Conservation (phyloP, 257 asterid species). For the Apocynum venetum region DNA sequence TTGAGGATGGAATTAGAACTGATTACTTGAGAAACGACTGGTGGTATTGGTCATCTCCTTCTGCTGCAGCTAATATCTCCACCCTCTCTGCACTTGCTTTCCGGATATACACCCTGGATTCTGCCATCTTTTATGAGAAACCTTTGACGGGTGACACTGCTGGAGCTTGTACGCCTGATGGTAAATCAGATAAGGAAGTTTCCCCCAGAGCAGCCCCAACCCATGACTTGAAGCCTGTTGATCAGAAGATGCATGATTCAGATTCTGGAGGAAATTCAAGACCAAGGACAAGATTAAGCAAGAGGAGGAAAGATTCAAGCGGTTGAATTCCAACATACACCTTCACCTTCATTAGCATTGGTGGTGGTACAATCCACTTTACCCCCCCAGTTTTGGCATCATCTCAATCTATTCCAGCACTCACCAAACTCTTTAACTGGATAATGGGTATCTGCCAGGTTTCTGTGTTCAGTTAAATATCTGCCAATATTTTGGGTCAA, state of each 20-base stretch:
- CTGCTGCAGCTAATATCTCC: constrained; percentile 74
- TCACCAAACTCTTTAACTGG: background rate
- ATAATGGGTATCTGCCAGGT: too few relatives aligned
- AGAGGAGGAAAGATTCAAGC: constrained; percentile 51
- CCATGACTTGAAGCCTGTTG: constrained; percentile 33
- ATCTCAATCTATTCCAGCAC: background rate
- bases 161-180: constrained; percentile 30
- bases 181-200: constrained; percentile 40
- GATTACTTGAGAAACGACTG: constrained; percentile 64
- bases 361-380: background rate
- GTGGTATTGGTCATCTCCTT: constrained; percentile 97
- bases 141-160: constrained; percentile 27
- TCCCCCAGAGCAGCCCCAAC: constrained; percentile 29
- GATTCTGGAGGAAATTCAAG: constrained; percentile 59
- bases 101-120: constrained; percentile 70
- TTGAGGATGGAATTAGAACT: constrained; percentile 74
- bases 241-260: constrained; percentile 47
- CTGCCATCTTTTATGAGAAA: constrained; percentile 72
- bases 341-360: background rate
- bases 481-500: background rate
- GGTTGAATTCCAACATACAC: constrained; percentile 18
- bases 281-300: constrained; percentile 72
- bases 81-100: constrained; percentile 81
- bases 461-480: background rate
- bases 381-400: background rate